phyloP scores from a whole-genome alignment of 108 stramenopile genomes.

The Fistulifera pelliculosa region DNA sequence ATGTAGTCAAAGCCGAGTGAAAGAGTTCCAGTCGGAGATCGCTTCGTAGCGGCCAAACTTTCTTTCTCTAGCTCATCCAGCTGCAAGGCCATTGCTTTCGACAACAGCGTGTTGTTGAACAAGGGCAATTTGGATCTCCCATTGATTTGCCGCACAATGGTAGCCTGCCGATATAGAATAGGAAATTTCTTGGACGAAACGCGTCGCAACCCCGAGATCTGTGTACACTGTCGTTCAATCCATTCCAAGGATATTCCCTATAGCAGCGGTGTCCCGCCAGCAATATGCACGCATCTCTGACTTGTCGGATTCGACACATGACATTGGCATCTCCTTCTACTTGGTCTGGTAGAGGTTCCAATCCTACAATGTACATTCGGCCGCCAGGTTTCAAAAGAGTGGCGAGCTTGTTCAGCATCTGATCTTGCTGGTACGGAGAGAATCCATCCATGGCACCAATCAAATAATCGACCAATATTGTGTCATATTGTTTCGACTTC shows the following conservation, averaged over 20 bases:
- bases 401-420: slow-evolving; percentile 71
- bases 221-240: slow-evolving; percentile 72
- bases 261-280: slow-evolving; percentile 90
- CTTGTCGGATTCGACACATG: slow-evolving; percentile 77
- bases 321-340: slow-evolving; percentile 54
- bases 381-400: slow-evolving; percentile 82
- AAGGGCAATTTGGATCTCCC: slow-evolving; percentile 72
- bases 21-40: slow-evolving; percentile 34
- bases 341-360: slow-evolving; percentile 87
- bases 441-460: slow-evolving; percentile 97
- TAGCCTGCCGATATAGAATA: slow-evolving; percentile 75
- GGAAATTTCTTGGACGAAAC: slow-evolving; percentile 62
- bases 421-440: slow-evolving; percentile 88
- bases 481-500: slow-evolving; percentile 39
- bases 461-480: slow-evolving; percentile 90
- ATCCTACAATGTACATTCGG: slow-evolving; percentile 81
- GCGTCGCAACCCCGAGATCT: slow-evolving; percentile 16
- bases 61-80: slow-evolving; percentile 59
- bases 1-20: slow-evolving; percentile 71
- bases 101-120: slow-evolving; percentile 52
- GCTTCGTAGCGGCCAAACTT: slow-evolving; percentile 40
- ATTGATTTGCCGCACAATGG: slow-evolving; percentile 83
- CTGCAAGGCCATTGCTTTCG: slow-evolving; percentile 45
- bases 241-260: slow-evolving; percentile 93
- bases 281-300: slow-evolving; percentile 90